Base-by-base conservation (phyloP, 1,284 basidiomycete species). In the Austroboletus novae-zelandiae region DNA sequence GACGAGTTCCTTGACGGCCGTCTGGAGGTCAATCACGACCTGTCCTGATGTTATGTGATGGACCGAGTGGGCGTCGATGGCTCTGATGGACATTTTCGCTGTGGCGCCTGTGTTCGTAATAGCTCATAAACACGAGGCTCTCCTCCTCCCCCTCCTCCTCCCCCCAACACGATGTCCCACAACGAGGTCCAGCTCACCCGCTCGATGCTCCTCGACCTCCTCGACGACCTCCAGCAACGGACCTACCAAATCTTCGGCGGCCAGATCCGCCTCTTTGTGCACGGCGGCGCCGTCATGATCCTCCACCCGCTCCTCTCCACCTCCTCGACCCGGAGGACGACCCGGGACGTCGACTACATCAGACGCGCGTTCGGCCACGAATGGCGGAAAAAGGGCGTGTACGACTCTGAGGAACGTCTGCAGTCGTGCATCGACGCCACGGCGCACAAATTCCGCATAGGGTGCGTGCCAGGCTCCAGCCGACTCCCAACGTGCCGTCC, bases 1-100 rank as follows among this genome's bases (percentile, higher is more conserved):
- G 3, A 99, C 81, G 2, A 99, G 81, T 68, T 99, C 97, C 66
- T 99, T 99, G 49, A 99, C 87, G 1, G 93, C 93, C 0, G 86
- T 90, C 64, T 94, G 94, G 1, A 99, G 79, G 66, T 98, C 94
- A 29, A 96, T 79, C 0, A 99, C 89, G 30, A 99, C 96, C 66
- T 99, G 97, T 1, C 93, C 94, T 6, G 93, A 94, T 0, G 47
- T 61, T 52, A 63, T 65, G 47, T 82, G 79, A 66, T 96, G 94
- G 9, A 94, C 76, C 9, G 93, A 91, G 3, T 76, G 70, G 3
- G 71, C 70, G 61, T 96, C 92, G 56, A 98, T 93, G 9, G 86
- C 78, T 34, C 68, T 73, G 55, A 81, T 78, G 11, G 45, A 48
- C 40, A 30, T 37, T 51, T 50, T 52, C 4, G 5, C 2, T 27